Percentiles rank a stretch among this genome's conserved stretches.
Conservation (phyloP, 805 yeast species). For the Candida nonsorbophila region DNA sequence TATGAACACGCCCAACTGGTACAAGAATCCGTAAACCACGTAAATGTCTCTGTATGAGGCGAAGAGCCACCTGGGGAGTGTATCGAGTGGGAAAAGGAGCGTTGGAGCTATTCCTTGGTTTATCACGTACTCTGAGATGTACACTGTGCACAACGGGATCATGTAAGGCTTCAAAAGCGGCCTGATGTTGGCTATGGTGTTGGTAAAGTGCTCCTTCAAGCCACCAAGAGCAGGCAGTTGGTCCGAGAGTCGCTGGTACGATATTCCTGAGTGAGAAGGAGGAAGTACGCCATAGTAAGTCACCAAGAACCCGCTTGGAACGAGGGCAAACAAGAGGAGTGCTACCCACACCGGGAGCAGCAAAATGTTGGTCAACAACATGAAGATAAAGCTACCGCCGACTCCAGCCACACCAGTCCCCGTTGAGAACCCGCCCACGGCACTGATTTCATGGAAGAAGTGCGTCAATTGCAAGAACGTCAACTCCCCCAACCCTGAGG, state of each 20-base stretch:
- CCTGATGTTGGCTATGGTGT: conserved; percentile 23
- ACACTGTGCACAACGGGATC: conserved; percentile 80
- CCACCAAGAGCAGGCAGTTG: background rate
- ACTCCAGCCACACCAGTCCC: conserved; percentile 98
- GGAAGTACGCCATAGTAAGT: conserved; percentile 23
- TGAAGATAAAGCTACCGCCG: conserved; percentile 67
- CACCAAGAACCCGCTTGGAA: conserved; percentile 49
- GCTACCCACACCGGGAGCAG: conserved; percentile 49
- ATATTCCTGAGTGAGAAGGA: conserved; percentile 3
- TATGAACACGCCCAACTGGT: conserved; percentile 88
- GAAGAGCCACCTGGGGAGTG: conserved; percentile 57
- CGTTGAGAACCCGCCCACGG: conserved; percentile 82
- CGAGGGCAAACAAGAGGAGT: conserved; percentile 49
- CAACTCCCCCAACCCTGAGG: conserved; percentile 88
- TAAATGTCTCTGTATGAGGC: conserved; percentile 73
- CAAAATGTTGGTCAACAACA: conserved; percentile 68
- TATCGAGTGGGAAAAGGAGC: conserved; percentile 65
- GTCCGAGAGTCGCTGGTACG: background rate
- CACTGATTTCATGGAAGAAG: conserved; percentile 47
- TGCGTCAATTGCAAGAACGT: conserved; percentile 87
- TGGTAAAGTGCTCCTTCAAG: conserved; percentile 10
- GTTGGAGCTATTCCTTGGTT: conserved; percentile 94
- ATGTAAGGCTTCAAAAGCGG: conserved; percentile 61
- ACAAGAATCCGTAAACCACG: conserved; percentile 84
- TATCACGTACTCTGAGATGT: conserved; percentile 79